Evolutionary conservation across 2,329 filamentous ascomycete species (phyloP).

Genomic region (Orbilia javanica): DNA sequence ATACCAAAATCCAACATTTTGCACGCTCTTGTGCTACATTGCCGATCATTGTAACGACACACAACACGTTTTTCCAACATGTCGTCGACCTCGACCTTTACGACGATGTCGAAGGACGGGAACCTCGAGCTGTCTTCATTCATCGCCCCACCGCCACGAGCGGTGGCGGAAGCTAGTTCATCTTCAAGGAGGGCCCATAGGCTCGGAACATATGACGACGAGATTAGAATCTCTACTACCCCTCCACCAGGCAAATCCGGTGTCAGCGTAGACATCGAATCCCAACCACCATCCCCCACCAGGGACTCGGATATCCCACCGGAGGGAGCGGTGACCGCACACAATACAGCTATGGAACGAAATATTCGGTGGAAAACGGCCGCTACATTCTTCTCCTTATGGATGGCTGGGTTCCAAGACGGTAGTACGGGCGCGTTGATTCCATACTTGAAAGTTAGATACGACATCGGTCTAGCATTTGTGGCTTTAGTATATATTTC

Average conservation of each 20-base stretch:
- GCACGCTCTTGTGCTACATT: not conserved
- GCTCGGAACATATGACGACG: slow-evolving; percentile 20
- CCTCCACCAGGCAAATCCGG: slow-evolving; percentile 28
- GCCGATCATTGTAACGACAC: slow-evolving; percentile 20
- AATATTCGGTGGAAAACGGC: slow-evolving; percentile 64
- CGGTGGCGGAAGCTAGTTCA: not conserved
- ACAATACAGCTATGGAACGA: slow-evolving; percentile 59
- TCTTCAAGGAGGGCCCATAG: slow-evolving; percentile 19
- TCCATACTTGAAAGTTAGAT: slow-evolving; percentile 66
- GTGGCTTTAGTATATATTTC: slow-evolving; percentile 70
- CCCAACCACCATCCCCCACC: slow-evolving; percentile 44
- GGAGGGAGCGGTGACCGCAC: slow-evolving; percentile 57
- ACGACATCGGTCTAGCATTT: slow-evolving; percentile 66
- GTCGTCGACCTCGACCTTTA: slow-evolving; percentile 41
- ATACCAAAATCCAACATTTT: slow-evolving; percentile 8
- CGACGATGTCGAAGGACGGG: slow-evolving; percentile 17
- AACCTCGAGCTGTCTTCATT: slow-evolving; percentile 38
- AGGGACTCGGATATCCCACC: slow-evolving; percentile 52
- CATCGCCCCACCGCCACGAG: slow-evolving; percentile 7
- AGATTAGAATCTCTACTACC: slow-evolving; percentile 34
- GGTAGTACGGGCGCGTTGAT: slow-evolving; percentile 73
- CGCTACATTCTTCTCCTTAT: slow-evolving; percentile 73
- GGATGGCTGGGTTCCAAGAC: slow-evolving; percentile 78
- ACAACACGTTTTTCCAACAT: slow-evolving; percentile 27
- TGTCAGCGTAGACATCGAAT: slow-evolving; percentile 49